A percentile compares a stretch with the other conserved stretches of the same genome.
Evolutionary conservation across 164 flowering plant species (phyloP).

Genomic region (Umbilicus rupestris): DNA sequence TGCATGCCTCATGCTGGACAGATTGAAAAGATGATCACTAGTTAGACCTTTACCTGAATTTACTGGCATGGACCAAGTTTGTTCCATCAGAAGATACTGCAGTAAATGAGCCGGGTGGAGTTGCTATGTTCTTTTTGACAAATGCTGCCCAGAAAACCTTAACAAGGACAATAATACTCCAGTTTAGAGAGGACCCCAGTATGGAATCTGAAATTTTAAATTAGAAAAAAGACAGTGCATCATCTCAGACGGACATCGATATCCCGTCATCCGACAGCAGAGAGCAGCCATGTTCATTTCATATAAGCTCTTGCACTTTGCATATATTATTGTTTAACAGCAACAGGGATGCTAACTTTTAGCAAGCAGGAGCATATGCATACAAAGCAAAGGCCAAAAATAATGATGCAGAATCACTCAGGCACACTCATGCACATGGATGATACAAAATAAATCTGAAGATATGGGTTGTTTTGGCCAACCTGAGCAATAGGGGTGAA

Average conservation of each 20-base stretch:
- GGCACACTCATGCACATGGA: neutral
- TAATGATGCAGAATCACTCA: neutral
- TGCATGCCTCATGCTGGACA: neutral
- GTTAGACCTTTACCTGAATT: slow-evolving; percentile 32
- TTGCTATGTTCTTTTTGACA: slow-evolving; percentile 48
- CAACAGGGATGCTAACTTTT: neutral
- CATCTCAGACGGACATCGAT: neutral
- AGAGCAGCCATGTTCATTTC: slow-evolving; percentile 6
- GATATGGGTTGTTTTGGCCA: slow-evolving; percentile 7
- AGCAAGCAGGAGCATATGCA: neutral
- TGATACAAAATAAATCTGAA: neutral
- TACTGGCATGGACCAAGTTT: slow-evolving; percentile 25
- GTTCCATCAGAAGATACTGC: slow-evolving; percentile 10
- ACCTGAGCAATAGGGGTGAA: slow-evolving; percentile 88
- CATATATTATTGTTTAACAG: neutral
- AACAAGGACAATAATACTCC: neutral
- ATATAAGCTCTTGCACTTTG: neutral
- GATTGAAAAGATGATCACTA: neutral
- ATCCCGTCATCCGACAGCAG: neutral
- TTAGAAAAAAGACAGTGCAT: neutral
- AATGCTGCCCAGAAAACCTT: slow-evolving; percentile 89
- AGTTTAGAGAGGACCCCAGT: neutral
- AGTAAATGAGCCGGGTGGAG: slow-evolving; percentile 36
- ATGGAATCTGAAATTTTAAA: neutral
- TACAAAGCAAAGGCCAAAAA: neutral